A percentile compares a stretch with the other conserved stretches of the same genome.
Evolutionary conservation across 495 filamentous ascomycete species (phyloP).

Genomic region (Talaromyces thailandensis): DNA sequence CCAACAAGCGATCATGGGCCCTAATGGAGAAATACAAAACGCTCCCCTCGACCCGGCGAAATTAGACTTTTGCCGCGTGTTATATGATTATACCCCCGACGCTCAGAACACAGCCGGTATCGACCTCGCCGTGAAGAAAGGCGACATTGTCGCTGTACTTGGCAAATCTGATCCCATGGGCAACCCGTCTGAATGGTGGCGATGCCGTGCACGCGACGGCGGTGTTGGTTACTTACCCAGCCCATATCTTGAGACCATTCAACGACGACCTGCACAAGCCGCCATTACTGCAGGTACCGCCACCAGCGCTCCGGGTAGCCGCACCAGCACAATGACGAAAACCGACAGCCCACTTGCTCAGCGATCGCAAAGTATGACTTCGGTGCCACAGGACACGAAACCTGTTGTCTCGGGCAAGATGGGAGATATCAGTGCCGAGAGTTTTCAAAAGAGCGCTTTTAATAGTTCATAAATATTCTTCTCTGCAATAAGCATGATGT

Average conservation of each 20-base stretch:
- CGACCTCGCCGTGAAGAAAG: slow-evolving; percentile 88
- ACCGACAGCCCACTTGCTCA: slow-evolving; percentile 14
- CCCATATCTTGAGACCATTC: slow-evolving; percentile 79
- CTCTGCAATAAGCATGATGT: background rate
- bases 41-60: slow-evolving; percentile 70
- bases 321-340: slow-evolving; percentile 50
- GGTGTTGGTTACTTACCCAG: slow-evolving; percentile 84
- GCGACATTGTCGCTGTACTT: slow-evolving; percentile 90
- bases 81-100: slow-evolving; percentile 88
- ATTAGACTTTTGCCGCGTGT: slow-evolving; percentile 86
- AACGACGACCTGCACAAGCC: slow-evolving; percentile 55
- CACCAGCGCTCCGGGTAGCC: slow-evolving; percentile 37
- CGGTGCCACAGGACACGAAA: slow-evolving; percentile 14
- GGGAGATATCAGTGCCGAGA: slow-evolving; percentile 66
- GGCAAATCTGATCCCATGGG: slow-evolving; percentile 89
- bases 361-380: slow-evolving; percentile 20
- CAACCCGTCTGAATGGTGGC: slow-evolving; percentile 93
- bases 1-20: slow-evolving; percentile 41
- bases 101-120: slow-evolving; percentile 58
- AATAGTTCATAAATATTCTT: slow-evolving; percentile 27
- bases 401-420: slow-evolving; percentile 38
- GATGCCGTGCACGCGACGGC: slow-evolving; percentile 85
- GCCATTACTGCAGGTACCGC: slow-evolving; percentile 30
- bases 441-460: slow-evolving; percentile 89
- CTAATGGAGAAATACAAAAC: slow-evolving; percentile 36